phyloP scores from a whole-genome alignment of 106 monocot genomes.

The Phalaenopsis equestris region DNA sequence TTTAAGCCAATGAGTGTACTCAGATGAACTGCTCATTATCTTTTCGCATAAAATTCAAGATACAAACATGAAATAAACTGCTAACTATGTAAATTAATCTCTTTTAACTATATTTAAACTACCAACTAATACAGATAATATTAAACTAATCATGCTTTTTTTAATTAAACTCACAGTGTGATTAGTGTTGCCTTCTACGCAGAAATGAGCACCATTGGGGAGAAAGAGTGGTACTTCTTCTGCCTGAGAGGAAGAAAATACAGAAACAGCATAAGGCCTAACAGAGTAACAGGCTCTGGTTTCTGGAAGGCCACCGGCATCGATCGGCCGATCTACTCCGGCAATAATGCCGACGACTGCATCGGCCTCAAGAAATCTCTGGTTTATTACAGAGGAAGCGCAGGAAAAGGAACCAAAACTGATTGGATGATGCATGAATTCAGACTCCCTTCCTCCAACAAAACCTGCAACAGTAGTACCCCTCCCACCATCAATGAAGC shows the following conservation, averaged over 20 bases:
- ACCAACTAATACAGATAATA: too few relatives aligned
- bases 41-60: too few relatives aligned
- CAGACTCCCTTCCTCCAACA: conserved; percentile 41
- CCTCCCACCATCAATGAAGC: conserved; percentile 41
- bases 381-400: conserved; percentile 81
- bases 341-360: conserved; percentile 20
- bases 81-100: too few relatives aligned
- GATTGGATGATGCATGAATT: conserved; percentile 99
- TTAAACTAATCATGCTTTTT: too few relatives aligned
- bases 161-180: too few relatives aligned
- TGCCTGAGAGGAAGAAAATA: conserved; percentile 85
- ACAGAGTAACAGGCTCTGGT: conserved; percentile 72
- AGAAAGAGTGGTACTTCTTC: conserved; percentile 89
- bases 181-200: neutral
- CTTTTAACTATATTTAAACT: too few relatives aligned
- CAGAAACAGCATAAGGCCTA: conserved; percentile 79
- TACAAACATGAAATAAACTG: too few relatives aligned
- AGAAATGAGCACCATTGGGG: conserved; percentile 32
- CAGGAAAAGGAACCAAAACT: conserved; percentile 79
- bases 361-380: conserved; percentile 89
- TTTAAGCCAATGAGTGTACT: too few relatives aligned
- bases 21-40: too few relatives aligned
- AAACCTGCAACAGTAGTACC: neutral
- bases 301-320: conserved; percentile 96
- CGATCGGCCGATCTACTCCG: conserved; percentile 54